These are phyloP conservation scores for Apiotrichum akiyoshidainum DNA, from an alignment of 1,284 basidiomycete species.

Conservation along the genomic window DNA sequence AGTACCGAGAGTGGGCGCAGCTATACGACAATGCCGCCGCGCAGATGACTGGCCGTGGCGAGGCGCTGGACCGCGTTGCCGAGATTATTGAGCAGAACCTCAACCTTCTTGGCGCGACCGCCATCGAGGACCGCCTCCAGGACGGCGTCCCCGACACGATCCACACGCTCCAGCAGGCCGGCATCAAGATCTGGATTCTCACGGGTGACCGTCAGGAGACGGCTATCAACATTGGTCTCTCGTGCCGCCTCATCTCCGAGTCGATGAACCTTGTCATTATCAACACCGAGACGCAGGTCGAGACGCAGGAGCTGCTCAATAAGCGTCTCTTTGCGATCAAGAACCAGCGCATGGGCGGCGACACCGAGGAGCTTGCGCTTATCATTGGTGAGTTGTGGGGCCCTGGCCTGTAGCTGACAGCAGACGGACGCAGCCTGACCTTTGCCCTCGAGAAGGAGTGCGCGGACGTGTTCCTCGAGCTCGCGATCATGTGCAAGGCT, in stretches of 20 bases:
- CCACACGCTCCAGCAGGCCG: constrained; percentile 93
- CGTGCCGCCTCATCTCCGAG: constrained; percentile 92
- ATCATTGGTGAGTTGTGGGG: constrained; percentile 68
- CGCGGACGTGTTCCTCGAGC: constrained; percentile 81
- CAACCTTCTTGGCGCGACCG: constrained; percentile 89
- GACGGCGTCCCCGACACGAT: constrained; percentile 99
- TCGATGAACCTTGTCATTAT: constrained; percentile 97
- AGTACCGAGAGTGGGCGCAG: constrained; percentile 82
- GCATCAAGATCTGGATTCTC: constrained; percentile 98
- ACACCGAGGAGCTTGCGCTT: constrained; percentile 89
- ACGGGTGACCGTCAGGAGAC: constrained; percentile 99
- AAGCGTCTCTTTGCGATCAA: constrained; percentile 89
- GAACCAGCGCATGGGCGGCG: constrained; percentile 83
- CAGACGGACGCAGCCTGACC: constrained; percentile 90
- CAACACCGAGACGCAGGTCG: constrained; percentile 81
- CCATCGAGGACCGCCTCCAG: constrained; percentile 97
- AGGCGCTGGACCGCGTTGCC: constrained; percentile 89
- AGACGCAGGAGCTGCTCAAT: constrained; percentile 81
- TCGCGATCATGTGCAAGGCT: constrained; percentile 92
- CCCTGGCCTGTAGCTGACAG: background rate
- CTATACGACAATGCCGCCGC: constrained; percentile 90
- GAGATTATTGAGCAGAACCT: constrained; percentile 95
- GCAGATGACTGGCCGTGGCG: constrained; percentile 86
- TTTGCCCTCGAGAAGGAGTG: constrained; percentile 92
- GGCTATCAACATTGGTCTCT: constrained; percentile 98